These are phyloP conservation scores for Podospora anserina DNA, from an alignment of 495 filamentous ascomycete genomes.

Conservation along the genomic window DNA sequence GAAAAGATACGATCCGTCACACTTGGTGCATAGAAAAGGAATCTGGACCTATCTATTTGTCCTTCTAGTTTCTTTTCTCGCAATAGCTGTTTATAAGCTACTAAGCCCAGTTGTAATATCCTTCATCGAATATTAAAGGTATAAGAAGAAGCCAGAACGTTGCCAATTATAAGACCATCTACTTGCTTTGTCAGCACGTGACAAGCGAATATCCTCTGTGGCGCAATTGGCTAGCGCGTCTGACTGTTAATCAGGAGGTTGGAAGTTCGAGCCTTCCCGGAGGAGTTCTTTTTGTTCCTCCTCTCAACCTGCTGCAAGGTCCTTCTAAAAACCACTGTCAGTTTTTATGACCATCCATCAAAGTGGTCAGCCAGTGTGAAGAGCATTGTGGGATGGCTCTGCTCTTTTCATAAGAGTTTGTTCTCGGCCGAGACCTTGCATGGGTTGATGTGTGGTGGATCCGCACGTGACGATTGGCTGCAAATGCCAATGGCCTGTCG, in stretches of 20 bases:
- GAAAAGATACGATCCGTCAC: no score
- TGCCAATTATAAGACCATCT: no score
- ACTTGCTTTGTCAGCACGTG: neutral
- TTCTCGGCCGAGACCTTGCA: neutral
- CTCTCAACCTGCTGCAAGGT: no score
- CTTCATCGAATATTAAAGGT: no score
- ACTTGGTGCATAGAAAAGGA: no score
- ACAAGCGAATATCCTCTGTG: slow-evolving; percentile 8
- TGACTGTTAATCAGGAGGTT: slow-evolving; percentile 34
- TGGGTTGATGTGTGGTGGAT: neutral
- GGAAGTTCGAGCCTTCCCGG: slow-evolving; percentile 19
- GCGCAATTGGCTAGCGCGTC: slow-evolving; percentile 31
- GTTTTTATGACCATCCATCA: neutral
- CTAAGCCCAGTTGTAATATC: no score
- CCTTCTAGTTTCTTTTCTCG: no score
- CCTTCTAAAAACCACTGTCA: no score
- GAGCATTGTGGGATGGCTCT: neutral
- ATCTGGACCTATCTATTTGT: no score
- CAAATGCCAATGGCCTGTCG: neutral
- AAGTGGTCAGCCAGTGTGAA: neutral
- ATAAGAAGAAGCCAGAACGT: no score
- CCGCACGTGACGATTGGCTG: neutral
- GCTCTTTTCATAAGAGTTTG: neutral
- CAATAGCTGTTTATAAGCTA: no score
- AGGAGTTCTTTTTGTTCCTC: slow-evolving; percentile 6